Percentiles rank a stretch among this genome's conserved stretches.
These are phyloP conservation scores for Neurospora crassa DNA, from an alignment of 2,329 filamentous ascomycete species.

Conservation along the genomic window DNA sequence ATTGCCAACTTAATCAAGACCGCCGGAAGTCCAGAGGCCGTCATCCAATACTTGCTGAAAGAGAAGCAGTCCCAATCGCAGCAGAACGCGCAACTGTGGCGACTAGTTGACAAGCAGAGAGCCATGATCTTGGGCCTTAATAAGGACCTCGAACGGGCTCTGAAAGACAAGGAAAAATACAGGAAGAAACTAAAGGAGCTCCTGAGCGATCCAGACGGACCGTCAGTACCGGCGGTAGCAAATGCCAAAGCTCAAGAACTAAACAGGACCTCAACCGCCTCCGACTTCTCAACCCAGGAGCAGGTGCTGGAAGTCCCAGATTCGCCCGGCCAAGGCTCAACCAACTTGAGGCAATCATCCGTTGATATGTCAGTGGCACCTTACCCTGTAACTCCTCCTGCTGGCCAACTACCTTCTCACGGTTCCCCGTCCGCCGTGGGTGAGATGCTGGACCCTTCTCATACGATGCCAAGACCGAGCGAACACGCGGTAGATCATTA, in stretches of 20 bases:
- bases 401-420: slow-evolving; percentile 32
- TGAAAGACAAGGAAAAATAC: slow-evolving; percentile 94
- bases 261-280: slow-evolving; percentile 9
- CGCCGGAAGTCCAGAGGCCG: slow-evolving; percentile 80
- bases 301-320: slow-evolving; percentile 29
- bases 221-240: slow-evolving; percentile 16
- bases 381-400: slow-evolving; percentile 56
- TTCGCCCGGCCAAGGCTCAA: slow-evolving; percentile 41
- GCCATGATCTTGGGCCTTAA: slow-evolving; percentile 90
- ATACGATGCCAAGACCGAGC: slow-evolving; percentile 50
- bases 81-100: slow-evolving; percentile 91
- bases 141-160: slow-evolving; percentile 79
- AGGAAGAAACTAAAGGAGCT: slow-evolving; percentile 80
- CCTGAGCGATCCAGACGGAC: slow-evolving; percentile 31
- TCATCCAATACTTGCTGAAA: slow-evolving; percentile 78
- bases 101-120: slow-evolving; percentile 90
- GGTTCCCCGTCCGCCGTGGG: slow-evolving; percentile 34
- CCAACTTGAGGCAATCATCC: slow-evolving; percentile 46
- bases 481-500: slow-evolving; percentile 50
- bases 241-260: slow-evolving; percentile 6
- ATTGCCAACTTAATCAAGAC: slow-evolving; percentile 70
- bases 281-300: slow-evolving; percentile 19
- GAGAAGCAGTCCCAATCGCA: slow-evolving; percentile 84
- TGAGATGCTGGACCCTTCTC: slow-evolving; percentile 45
- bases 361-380: slow-evolving; percentile 49